These are phyloP conservation scores for Symbiodinium pilosum DNA, from an alignment of 73 alveolate genomes.

Conservation along the genomic window DNA sequence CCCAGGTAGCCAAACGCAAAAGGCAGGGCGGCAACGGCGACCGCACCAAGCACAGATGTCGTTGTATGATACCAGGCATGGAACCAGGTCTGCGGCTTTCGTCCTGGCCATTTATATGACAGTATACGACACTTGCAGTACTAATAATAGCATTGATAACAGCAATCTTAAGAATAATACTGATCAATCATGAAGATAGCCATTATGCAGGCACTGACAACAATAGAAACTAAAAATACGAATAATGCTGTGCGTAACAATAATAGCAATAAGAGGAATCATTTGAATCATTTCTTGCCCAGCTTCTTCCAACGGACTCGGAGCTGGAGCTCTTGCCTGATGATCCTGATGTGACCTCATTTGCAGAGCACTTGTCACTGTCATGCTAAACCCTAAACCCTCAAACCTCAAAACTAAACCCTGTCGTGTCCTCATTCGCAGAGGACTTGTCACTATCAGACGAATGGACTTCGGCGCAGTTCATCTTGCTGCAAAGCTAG, in stretches of 20 bases:
- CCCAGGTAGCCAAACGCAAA: conserved; percentile 62
- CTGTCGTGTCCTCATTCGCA: background rate
- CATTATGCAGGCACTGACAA: too few species aligned
- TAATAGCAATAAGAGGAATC: too few species aligned
- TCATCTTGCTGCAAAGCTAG: background rate
- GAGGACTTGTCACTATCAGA: background rate
- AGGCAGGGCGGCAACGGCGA: conserved; percentile 30
- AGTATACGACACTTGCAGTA: too few species aligned
- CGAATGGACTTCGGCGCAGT: background rate
- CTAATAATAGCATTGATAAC: too few species aligned
- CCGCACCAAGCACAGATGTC: conserved; percentile 25
- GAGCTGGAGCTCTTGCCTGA: background rate
- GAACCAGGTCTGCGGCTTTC: background rate
- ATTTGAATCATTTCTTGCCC: too few species aligned
- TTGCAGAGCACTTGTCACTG: background rate
- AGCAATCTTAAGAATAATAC: too few species aligned
- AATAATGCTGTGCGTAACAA: too few species aligned
- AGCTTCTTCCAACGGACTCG: background rate
- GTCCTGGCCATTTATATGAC: too few species aligned
- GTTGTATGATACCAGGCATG: background rate
- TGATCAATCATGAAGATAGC: too few species aligned
- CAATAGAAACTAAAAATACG: too few species aligned
- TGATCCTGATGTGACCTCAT: background rate
- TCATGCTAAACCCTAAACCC: too few species aligned
- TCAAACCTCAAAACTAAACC: too few species aligned